Conservation (phyloP, 2,329 filamentous ascomycete species). For the Elsinoe fawcettii region DNA sequence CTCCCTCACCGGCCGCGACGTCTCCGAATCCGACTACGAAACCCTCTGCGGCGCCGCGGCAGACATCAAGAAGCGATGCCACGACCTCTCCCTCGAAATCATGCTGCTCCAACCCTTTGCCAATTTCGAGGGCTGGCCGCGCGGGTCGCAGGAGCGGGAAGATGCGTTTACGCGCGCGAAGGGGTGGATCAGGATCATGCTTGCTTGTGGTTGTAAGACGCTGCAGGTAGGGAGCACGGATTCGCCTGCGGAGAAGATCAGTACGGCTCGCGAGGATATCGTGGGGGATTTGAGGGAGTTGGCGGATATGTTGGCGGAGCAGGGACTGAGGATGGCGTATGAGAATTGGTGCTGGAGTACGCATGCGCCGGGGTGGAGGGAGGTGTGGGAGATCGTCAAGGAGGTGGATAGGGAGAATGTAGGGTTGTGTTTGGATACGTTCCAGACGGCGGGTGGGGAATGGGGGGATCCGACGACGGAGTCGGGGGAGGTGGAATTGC, state of each 20-base stretch:
- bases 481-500: conserved; percentile 39
- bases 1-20: conserved; percentile 38
- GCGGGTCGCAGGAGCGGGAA: conserved; percentile 48
- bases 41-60: conserved; percentile 48
- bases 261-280: conserved; percentile 42
- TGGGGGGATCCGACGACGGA: conserved; percentile 62
- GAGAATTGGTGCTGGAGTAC: conserved; percentile 82
- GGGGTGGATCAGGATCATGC: conserved; percentile 66
- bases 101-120: conserved; percentile 69
- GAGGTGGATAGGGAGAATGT: conserved; percentile 57
- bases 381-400: conserved; percentile 61
- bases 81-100: conserved; percentile 49
- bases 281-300: conserved; percentile 56
- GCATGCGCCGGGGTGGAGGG: conserved; percentile 58
- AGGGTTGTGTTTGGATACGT: conserved; percentile 69
- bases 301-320: conserved; percentile 52
- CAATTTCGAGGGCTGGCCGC: conserved; percentile 68
- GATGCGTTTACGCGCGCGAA: conserved; percentile 55
- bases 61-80: conserved; percentile 49
- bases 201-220: conserved; percentile 60
- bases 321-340: conserved; percentile 58
- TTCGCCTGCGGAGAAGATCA: conserved; percentile 47
- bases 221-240: conserved; percentile 63
- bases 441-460: conserved; percentile 65
- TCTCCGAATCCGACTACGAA: conserved; percentile 53